phyloP scores from a whole-genome alignment of 306 rosid genomes.

The Prunus padus region DNA sequence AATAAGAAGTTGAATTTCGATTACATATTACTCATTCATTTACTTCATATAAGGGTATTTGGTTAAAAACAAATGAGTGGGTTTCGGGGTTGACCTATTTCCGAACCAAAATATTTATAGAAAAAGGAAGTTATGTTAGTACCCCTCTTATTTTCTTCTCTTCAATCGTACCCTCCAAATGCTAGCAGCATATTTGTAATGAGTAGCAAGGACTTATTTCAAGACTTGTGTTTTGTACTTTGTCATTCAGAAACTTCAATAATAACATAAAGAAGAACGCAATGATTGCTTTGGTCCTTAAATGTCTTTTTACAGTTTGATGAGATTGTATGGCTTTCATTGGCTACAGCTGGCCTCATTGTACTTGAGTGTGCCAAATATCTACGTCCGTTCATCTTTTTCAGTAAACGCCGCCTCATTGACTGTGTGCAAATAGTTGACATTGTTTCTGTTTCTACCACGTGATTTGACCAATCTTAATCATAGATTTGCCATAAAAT shows the following conservation, averaged over 20 bases:
- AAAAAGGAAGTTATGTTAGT: not conserved
- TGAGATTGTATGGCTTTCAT: not conserved
- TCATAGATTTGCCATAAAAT: not conserved
- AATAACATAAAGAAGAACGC: not conserved
- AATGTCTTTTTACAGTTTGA: not conserved
- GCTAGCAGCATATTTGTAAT: not conserved
- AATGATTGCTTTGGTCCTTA: not conserved
- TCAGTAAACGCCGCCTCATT: slow-evolving; percentile 10
- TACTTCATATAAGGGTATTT: no score
- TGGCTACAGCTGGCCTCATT: not conserved
- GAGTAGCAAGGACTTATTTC: not conserved
- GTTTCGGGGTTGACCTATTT: not conserved
- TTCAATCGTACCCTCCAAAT: not conserved
- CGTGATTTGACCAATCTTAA: not conserved
- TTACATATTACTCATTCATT: no score
- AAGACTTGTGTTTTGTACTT: not conserved
- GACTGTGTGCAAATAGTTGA: not conserved
- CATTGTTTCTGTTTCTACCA: not conserved
- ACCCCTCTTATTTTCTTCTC: not conserved
- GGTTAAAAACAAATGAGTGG: not conserved
- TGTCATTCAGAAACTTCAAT: not conserved
- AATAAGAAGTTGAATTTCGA: no score
- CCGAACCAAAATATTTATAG: not conserved
- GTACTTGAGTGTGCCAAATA: not conserved
- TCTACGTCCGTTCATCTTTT: not conserved